A percentile compares a stretch with the other conserved stretches of the same genome.
These are phyloP conservation scores for Globomyces pollinis-pini DNA, from an alignment of 192 early-diverging fungal genomes.

Conservation along the genomic window DNA sequence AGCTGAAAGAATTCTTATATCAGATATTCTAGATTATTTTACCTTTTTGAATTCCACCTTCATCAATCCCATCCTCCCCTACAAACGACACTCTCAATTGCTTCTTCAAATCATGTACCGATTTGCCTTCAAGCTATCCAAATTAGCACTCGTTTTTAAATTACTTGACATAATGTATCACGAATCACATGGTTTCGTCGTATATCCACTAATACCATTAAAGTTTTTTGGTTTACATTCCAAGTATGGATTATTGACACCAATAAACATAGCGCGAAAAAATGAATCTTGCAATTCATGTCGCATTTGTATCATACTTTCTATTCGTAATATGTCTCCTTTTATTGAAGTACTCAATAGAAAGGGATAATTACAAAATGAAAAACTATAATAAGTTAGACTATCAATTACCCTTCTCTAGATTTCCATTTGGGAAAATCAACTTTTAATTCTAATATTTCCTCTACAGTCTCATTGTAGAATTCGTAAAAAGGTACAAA, in stretches of 20 bases:
- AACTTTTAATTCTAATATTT: slow-evolving; percentile 33
- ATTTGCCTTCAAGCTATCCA: slow-evolving; percentile 68
- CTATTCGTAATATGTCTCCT: slow-evolving; percentile 37
- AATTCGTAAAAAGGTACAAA: slow-evolving; percentile 34
- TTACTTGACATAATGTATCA: slow-evolving; percentile 29
- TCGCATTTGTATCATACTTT: slow-evolving; percentile 38
- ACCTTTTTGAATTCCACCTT: slow-evolving; percentile 82
- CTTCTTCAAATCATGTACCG: slow-evolving; percentile 79
- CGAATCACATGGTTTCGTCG: slow-evolving; percentile 30
- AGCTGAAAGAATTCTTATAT: slow-evolving; percentile 76
- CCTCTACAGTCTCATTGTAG: slow-evolving; percentile 40
- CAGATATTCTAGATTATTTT: not conserved
- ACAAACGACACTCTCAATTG: slow-evolving; percentile 86
- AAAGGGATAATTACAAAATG: slow-evolving; percentile 33
- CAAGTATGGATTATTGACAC: slow-evolving; percentile 38
- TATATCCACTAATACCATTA: no score
- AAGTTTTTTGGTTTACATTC: slow-evolving; percentile 35
- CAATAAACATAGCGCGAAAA: slow-evolving; percentile 46
- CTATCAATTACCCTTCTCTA: no score
- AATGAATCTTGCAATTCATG: slow-evolving; percentile 43
- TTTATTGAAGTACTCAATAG: slow-evolving; percentile 27
- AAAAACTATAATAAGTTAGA: slow-evolving; percentile 30
- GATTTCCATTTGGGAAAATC: slow-evolving; percentile 39
- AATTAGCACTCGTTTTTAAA: no score
- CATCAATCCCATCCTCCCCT: slow-evolving; percentile 85